Evolutionary conservation across 768 basidiomycete species (phyloP), one percentile per base, ranked within the genome.

Genomic region (Lactarius indigo): DNA sequence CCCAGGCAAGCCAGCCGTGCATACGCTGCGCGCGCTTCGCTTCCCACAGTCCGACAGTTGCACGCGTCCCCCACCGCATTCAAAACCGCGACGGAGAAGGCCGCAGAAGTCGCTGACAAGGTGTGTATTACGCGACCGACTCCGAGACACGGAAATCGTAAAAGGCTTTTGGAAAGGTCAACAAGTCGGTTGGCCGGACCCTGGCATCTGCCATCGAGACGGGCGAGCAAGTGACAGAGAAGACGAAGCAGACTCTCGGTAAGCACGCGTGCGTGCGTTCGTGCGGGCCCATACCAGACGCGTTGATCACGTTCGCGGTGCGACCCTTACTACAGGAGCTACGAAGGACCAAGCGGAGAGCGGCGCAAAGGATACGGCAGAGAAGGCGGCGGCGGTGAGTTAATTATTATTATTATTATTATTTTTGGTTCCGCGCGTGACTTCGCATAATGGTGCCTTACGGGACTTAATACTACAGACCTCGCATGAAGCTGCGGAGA

Each of bases 191-290:
- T 12, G 67, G 69, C 12, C n/a, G 9, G 18, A 67, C 67, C 23
- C 60, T 70, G 13, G 67, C 63, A 20, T 70, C 67, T 7, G 67
- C 67, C n/a, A 64, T 68, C 26, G 69, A 70, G 55, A 61, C 59
- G 1, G 69, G 63, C 7, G 63, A 70, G 35, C 50, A 68, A 37
- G 57, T 58, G 39, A 61, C 69, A 35, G 67, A 69, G 68, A 69
- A 68, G 57, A 56, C 67, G 41, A 70, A 64, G 23, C 52, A 70
- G 60, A 62, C 62, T 17, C 13, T 64, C 3, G 67, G 69, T 70
- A 37, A 55, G 69, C 28, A 39, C 26, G 23, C 41, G 8, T 33
- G 23, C 41, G 8, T 42, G 28, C 44, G 41, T 5, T 5, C 17
- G 18, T 18, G 41, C 18, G 10, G 5, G 10, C 31, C 13, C 5